phyloP scores from a whole-genome alignment of 2,329 filamentous ascomycete genomes.

The Fusarium guadeloupense region DNA sequence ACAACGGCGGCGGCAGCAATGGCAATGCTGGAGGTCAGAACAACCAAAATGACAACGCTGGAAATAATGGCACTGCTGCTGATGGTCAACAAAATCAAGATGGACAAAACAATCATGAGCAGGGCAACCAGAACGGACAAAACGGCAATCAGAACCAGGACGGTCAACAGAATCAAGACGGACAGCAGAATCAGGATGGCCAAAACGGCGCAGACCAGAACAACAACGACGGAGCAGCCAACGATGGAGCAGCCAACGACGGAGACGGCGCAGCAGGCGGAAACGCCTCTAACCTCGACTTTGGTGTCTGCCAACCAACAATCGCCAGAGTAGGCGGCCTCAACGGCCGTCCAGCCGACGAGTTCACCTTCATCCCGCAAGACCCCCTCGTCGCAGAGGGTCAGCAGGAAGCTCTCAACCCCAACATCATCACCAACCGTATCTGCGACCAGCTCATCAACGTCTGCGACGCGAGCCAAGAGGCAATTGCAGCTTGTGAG shows the following conservation, averaged over 20 bases:
- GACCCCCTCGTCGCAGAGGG: constrained; percentile 67
- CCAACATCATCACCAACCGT: constrained; percentile 77
- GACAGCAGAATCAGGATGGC: not conserved
- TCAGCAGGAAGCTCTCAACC: constrained; percentile 75
- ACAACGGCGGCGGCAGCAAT: not conserved
- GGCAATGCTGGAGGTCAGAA: not conserved
- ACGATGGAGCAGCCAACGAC: constrained; percentile 20
- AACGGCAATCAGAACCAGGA: constrained; percentile 2
- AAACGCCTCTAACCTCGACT: constrained; percentile 53
- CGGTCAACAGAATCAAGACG: not conserved
- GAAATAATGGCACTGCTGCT: not conserved
- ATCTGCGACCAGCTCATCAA: constrained; percentile 75
- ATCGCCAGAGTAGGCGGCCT: constrained; percentile 68
- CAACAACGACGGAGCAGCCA: constrained; percentile 1
- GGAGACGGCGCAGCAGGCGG: constrained; percentile 44
- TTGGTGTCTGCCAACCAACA: constrained; percentile 64
- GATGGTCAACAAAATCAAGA: not conserved
- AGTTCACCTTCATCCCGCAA: constrained; percentile 74
- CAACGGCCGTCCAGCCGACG: constrained; percentile 62
- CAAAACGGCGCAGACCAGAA: not conserved
- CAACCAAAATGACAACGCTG: not conserved
- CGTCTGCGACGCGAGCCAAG: constrained; percentile 70
- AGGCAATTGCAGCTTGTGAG: constrained; percentile 63
- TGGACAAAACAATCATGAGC: not conserved
- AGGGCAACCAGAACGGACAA: not conserved